Evolutionary conservation across 129 eudicot genomes (phyloP), one percentile per base, ranked within the genome.

Genomic region (Rutidosis leptorrhynchoides): DNA sequence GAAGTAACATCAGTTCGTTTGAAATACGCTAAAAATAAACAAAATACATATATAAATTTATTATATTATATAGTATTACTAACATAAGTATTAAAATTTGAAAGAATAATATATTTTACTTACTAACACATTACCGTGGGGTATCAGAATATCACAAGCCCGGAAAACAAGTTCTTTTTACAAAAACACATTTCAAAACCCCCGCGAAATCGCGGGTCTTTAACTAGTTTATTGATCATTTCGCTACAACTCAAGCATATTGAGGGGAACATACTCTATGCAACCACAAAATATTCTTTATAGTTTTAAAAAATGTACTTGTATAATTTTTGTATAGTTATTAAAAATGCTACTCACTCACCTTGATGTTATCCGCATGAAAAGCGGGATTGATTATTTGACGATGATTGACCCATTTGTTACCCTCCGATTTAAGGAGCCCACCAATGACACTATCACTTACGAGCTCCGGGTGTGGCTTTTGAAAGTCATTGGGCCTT

Each of bases 391-490:
- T 79, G 71, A 82, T 58, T 14, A 82, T 82, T 52, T 59, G 79
- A 12, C 92, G 71, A 55, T 85, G 85, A 60, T 80, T 77, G 63
- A 48, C 40, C 92, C 92, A 85, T 74, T 79, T 85, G 23, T 61
- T 73, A 35, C 79, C 85, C 74, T 85, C 88, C 9, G 65, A 21
- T 40, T 25, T 28, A 22, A 77, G 19, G 15, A 85, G 81, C 11
- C 88, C 88, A 27, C 77, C 81, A 12, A 72, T 48, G 12, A 82
- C 19, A 16, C 68, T 62, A 52, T 80, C 75, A 16, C 68, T 72
- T 7, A 79, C 1, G 0, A 74, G 77, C 21, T 75, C 80, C 0
- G 81, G 87, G 20, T 48, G 64, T 29, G 84, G 72, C 79, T 85
- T 85, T 3, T 73, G 83, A 56, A 76, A 85, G 7, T 62, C 58